Conservation (phyloP, 345 rosid species). For the Euphorbia pulcherrima region DNA sequence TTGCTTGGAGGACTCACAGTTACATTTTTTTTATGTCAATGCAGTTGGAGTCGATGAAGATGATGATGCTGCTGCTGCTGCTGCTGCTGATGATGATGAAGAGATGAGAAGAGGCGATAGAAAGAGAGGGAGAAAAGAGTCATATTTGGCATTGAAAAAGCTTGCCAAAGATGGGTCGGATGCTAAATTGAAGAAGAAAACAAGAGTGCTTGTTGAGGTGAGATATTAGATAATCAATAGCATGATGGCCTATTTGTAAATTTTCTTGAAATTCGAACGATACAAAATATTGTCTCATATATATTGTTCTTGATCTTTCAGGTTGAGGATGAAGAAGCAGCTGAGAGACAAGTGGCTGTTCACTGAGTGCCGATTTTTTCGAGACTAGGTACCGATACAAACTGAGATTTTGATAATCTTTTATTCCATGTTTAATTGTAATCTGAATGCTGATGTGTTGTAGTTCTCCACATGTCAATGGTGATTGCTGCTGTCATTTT, state of each 20-base stretch:
- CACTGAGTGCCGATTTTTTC: background rate
- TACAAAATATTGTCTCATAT: background rate
- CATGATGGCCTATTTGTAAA: background rate
- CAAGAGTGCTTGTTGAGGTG: slow-evolving; percentile 80
- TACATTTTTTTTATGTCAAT: slow-evolving; percentile 1
- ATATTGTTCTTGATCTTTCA: background rate
- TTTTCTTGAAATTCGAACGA: background rate
- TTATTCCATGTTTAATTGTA: too few species aligned
- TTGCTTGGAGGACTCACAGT: background rate
- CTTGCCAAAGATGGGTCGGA: slow-evolving; percentile 39
- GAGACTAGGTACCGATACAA: too few species aligned
- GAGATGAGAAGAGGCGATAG: slow-evolving; percentile 35
- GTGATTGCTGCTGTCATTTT: too few species aligned
- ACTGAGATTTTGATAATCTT: too few species aligned
- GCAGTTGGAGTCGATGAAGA: slow-evolving; percentile 31
- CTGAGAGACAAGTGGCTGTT: slow-evolving; percentile 5
- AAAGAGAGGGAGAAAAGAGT: slow-evolving; percentile 38
- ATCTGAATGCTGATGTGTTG: too few species aligned
- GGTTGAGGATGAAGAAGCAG: slow-evolving; percentile 16
- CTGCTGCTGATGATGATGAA: slow-evolving; percentile 37
- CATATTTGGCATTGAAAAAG: slow-evolving; percentile 32
- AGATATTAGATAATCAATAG: slow-evolving; percentile 10
- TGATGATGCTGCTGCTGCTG: too few species aligned
- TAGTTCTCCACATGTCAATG: too few species aligned
- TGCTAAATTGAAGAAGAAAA: slow-evolving; percentile 58